phyloP scores from a whole-genome alignment of 2,329 filamentous ascomycete species.

The Cytospora chrysosperma region DNA sequence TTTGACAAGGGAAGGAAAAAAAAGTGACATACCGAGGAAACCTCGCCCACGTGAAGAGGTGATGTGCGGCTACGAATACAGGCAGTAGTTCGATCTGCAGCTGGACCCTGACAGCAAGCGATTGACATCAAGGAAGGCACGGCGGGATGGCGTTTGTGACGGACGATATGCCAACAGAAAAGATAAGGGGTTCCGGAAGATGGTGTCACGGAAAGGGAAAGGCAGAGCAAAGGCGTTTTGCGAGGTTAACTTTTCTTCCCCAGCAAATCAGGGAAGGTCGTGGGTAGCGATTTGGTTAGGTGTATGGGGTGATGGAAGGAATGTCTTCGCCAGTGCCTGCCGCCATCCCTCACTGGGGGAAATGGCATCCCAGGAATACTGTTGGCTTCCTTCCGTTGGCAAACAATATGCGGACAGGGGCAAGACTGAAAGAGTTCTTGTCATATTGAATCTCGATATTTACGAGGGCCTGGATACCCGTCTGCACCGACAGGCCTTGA shows the following conservation, averaged over 20 bases:
- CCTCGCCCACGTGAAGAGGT: not conserved
- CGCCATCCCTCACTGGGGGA: not conserved
- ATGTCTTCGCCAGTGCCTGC: not conserved
- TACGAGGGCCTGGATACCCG: not conserved
- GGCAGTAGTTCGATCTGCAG: not conserved
- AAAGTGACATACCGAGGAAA: not conserved
- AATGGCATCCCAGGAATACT: not conserved
- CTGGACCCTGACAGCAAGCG: not conserved
- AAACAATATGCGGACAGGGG: not conserved
- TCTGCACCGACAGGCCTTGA: not conserved
- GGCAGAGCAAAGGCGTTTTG: constrained; percentile 14
- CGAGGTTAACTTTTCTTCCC: not conserved
- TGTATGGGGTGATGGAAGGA: not conserved
- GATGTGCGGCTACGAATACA: not conserved
- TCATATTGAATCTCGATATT: not conserved
- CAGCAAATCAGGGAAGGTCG: not conserved
- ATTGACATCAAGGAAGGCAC: not conserved
- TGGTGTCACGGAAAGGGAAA: not conserved
- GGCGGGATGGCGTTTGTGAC: constrained; percentile 3
- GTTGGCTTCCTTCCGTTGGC: not conserved
- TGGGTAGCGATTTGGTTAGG: not conserved
- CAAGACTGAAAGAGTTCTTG: not conserved
- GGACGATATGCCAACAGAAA: not conserved
- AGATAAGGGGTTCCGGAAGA: not conserved
- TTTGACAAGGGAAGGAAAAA: not conserved